Evolutionary conservation across 306 rosid species (phyloP), one percentile per base, ranked within the genome.

Genomic region (Trichosanthes truncata): DNA sequence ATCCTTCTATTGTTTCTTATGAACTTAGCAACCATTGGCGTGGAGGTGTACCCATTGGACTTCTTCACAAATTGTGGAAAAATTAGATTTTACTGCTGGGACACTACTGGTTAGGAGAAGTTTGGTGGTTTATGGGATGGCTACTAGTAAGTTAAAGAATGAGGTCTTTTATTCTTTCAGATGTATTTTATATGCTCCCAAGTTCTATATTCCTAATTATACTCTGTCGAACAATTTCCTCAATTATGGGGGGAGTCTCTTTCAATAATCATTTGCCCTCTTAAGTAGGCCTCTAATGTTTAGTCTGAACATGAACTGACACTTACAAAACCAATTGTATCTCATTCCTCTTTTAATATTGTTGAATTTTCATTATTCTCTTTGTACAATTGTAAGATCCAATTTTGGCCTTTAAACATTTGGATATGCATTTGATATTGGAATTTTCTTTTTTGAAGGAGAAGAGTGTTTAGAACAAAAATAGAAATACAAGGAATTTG

Each of bases 111-210:
- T 26, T 93, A 91, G 78, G 92, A 91, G 89, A 89, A 89, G 49
- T 91, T 91, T 52, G 96, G 96, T 72, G 92, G 93, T 65, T 92
- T 91, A n/a, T 79, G 96, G 36, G 96, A 91, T 83, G 93, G 93
- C 41, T 91, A 91, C 85, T 91, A 91, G 97, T 91, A 86, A 87
- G 97, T 85, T 35, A 72, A 43, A 49, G 36, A 17, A 49, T 49
- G 4, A 29, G 25, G 0, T 0, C 21, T 2, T 26, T 7, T 52
- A 71, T 48, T 15, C 1, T 9, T 36, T 66, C 0, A 29, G 15
- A 4, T 66, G 29, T 20, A 9, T 18, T 36, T 66, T 20, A 53
- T 20, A 35, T 17, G 14, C 3, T 45, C 4, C 0, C 36, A 59
- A 25, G 3, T 1, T 5, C 33, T 40, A 1, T 11, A 0, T 40